phyloP scores from a whole-genome alignment of 768 basidiomycete genomes.

The Dendrothele bispora region DNA sequence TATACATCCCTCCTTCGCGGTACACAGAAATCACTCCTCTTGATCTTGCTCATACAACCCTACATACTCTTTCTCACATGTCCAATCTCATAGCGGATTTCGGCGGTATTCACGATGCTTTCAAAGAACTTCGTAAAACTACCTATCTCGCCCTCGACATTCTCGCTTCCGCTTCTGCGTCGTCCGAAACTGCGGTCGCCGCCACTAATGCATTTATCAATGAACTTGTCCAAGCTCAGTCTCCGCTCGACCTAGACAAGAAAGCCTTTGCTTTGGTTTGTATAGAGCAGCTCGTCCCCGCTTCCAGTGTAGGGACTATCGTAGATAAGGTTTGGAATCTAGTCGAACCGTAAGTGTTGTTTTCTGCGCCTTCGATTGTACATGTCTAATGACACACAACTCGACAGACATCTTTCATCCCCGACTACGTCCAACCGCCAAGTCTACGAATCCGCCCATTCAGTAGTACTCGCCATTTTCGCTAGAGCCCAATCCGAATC shows the following conservation, averaged over 20 bases:
- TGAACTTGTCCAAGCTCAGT: conserved; percentile 20
- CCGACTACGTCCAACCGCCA: conserved; percentile 59
- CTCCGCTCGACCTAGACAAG: conserved; percentile 33
- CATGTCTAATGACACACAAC: neutral
- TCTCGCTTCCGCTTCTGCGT: conserved; percentile 37
- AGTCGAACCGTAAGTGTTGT: conserved; percentile 59
- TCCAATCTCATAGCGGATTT: conserved; percentile 81
- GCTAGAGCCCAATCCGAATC: conserved; percentile 50
- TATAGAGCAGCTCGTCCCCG: conserved; percentile 75
- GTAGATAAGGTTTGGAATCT: conserved; percentile 57
- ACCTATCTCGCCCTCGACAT: conserved; percentile 82
- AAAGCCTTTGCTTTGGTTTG: conserved; percentile 69
- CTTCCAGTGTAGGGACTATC: conserved; percentile 53
- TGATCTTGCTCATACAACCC: conserved; percentile 50
- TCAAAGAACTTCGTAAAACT: conserved; percentile 69
- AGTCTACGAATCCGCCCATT: conserved; percentile 86
- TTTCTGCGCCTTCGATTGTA: conserved; percentile 1
- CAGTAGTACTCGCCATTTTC: conserved; percentile 76
- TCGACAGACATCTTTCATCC: conserved; percentile 52
- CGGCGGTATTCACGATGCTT: conserved; percentile 64
- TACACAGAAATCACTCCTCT: conserved; percentile 31
- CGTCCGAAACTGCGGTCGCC: neutral
- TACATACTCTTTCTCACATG: conserved; percentile 63
- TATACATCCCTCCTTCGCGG: conserved; percentile 47
- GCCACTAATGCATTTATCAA: neutral